Conservation (phyloP, 345 rosid species). For the Firmiana major region DNA sequence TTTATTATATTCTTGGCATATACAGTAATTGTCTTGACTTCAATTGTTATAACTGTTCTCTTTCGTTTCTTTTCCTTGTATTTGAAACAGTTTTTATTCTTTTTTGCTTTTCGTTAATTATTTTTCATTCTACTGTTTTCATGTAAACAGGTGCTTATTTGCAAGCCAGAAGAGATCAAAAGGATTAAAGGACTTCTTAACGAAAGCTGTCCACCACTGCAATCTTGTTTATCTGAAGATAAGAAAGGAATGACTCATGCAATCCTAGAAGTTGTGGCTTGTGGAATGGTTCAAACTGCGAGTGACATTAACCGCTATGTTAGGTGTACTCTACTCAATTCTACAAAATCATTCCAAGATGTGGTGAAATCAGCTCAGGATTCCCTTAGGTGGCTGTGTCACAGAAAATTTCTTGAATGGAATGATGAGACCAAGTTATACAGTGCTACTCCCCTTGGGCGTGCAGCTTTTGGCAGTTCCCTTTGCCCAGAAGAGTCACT, state of each 20-base stretch:
- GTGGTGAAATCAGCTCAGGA: slow-evolving; percentile 98
- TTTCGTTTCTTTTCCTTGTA: neutral
- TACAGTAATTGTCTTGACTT: neutral
- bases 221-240: slow-evolving; percentile 96
- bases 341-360: slow-evolving; percentile 86
- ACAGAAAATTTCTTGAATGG: slow-evolving; percentile 87
- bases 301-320: slow-evolving; percentile 91
- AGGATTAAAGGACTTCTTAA: slow-evolving; percentile 73
- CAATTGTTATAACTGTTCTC: neutral
- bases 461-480: slow-evolving; percentile 97
- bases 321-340: slow-evolving; percentile 93
- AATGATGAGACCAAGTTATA: slow-evolving; percentile 88
- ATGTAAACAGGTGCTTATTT: slow-evolving; percentile 66
- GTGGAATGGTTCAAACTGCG: slow-evolving; percentile 95
- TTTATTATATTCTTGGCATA: neutral
- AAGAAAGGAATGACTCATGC: slow-evolving; percentile 99
- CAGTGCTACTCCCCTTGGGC: slow-evolving; percentile 84
- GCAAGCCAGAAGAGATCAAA: slow-evolving; percentile 84
- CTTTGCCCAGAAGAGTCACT: slow-evolving; percentile 98
- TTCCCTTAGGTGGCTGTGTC: slow-evolving; percentile 97
- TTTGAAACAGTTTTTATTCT: neutral
- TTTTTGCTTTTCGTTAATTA: neutral
- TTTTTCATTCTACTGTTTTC: neutral
- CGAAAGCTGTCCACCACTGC: slow-evolving; percentile 81
- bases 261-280: slow-evolving; percentile 96